These are phyloP conservation scores for Yamadazyma friedrichii DNA, from an alignment of 1,139 yeast species.

Conservation along the genomic window DNA sequence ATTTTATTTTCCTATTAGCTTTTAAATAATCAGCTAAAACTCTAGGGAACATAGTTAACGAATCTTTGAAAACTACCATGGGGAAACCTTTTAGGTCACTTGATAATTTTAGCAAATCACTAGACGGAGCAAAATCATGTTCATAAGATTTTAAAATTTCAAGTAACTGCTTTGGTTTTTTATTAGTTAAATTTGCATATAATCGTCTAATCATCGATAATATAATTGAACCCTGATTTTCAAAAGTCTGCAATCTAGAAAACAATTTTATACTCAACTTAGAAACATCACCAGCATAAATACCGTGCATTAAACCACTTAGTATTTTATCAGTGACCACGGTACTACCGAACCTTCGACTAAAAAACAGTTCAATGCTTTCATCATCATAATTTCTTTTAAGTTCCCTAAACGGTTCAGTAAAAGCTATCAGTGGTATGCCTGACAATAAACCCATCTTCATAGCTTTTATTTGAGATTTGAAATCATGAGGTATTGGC, in stretches of 20 bases:
- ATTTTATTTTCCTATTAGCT: constrained; percentile 37
- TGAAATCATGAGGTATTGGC: constrained; percentile 52
- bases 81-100: constrained; percentile 44
- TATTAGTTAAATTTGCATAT: constrained; percentile 9
- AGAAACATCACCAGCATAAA: constrained; percentile 82
- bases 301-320: constrained; percentile 85
- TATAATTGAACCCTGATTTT: constrained; percentile 60
- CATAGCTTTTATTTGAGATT: constrained; percentile 40
- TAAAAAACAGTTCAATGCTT: constrained; percentile 63
- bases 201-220: constrained; percentile 25
- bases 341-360: constrained; percentile 64
- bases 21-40: constrained; percentile 36
- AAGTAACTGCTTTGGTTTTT: constrained; percentile 15
- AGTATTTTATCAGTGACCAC: constrained; percentile 59
- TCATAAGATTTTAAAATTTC: constrained; percentile 28
- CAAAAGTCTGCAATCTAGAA: constrained; percentile 53
- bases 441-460: constrained; percentile 37
- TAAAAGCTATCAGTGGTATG: constrained; percentile 31
- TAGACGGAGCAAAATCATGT: constrained; percentile 22
- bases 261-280: constrained; percentile 64
- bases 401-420: constrained; percentile 41
- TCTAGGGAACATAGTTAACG: constrained; percentile 53
- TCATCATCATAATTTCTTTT: constrained; percentile 51
- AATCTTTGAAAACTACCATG: constrained; percentile 51
- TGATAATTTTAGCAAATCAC: constrained; percentile 36